These are phyloP conservation scores for Mycosphaerella arachidis DNA, from an alignment of 2,329 filamentous ascomycete genomes.

Conservation along the genomic window DNA sequence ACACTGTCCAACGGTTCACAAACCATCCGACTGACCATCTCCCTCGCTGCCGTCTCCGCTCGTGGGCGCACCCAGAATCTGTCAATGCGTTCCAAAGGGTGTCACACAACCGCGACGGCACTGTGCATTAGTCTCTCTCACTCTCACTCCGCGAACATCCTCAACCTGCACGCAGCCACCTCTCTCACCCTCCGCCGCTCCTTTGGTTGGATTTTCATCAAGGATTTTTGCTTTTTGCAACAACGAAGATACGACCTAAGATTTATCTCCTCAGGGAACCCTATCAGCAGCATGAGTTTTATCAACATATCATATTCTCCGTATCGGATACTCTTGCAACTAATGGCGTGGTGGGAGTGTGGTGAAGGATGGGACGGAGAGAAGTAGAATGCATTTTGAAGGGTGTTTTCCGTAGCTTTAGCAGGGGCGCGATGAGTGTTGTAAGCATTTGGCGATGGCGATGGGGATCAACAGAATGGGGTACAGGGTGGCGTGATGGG, in stretches of 20 bases:
- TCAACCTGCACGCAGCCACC: slow-evolving; percentile 8
- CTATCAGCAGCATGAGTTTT: slow-evolving; percentile 28
- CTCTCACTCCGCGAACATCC: slow-evolving; percentile 11
- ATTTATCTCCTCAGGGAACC: slow-evolving; percentile 36
- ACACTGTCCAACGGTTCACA: slow-evolving; percentile 43
- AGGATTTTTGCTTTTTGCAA: slow-evolving; percentile 5
- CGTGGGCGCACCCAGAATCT: slow-evolving; percentile 16
- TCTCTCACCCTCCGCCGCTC: slow-evolving; percentile 15
- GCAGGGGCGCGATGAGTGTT: slow-evolving; percentile 3
- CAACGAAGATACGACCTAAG: slow-evolving; percentile 35
- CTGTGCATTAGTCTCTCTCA: slow-evolving; percentile 19
- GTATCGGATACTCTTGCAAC: slow-evolving; percentile 21
- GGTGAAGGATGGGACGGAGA: neutral
- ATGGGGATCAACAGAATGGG: slow-evolving; percentile 3
- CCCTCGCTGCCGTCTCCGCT: slow-evolving; percentile 15
- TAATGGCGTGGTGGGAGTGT: slow-evolving; percentile 12
- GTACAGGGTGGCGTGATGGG: slow-evolving; percentile 1
- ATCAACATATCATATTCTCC: slow-evolving; percentile 20
- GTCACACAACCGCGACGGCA: slow-evolving; percentile 21
- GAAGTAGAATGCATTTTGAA: slow-evolving; percentile 3
- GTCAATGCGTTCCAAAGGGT: slow-evolving; percentile 17
- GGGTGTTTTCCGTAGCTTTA: neutral
- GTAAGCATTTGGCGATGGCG: slow-evolving; percentile 25
- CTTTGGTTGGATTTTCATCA: slow-evolving; percentile 5
- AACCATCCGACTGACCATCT: slow-evolving; percentile 16